These are phyloP conservation scores for Nakazawaea molendinolei DNA, from an alignment of 805 yeast species.

Conservation along the genomic window DNA sequence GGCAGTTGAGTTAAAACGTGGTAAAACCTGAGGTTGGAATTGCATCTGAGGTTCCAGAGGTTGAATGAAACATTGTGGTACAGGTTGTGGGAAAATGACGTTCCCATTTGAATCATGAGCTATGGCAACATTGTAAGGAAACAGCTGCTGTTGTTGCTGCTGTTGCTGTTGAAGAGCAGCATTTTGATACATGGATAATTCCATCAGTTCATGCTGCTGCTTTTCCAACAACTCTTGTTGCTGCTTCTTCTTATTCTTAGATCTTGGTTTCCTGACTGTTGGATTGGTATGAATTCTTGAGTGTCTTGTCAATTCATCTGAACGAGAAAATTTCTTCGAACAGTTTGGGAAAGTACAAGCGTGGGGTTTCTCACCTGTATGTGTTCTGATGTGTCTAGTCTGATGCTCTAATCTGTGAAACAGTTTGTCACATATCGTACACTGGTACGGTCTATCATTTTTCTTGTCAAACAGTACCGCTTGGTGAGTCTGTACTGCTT, in stretches of 20 bases:
- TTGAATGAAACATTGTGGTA: conserved; percentile 10
- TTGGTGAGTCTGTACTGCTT: conserved; percentile 2
- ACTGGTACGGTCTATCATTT: conserved; percentile 54
- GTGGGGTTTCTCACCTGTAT: conserved; percentile 79
- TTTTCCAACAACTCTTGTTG: conserved; percentile 9
- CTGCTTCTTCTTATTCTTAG: conserved; percentile 32
- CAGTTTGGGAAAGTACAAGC: conserved; percentile 70
- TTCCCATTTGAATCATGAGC: conserved; percentile 10
- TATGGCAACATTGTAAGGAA: conserved; percentile 10
- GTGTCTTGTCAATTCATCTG: conserved; percentile 73
- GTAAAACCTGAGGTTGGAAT: conserved; percentile 16
- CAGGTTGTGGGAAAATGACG: conserved; percentile 14
- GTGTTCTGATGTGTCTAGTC: conserved; percentile 73
- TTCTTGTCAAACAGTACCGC: conserved; percentile 27
- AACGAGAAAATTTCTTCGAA: conserved; percentile 57
- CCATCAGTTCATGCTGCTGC: conserved; percentile 2
- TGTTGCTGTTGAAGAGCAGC: neutral
- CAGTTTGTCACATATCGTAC: conserved; percentile 69
- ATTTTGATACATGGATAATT: neutral
- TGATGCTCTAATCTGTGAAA: conserved; percentile 74
- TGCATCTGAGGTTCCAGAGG: conserved; percentile 8
- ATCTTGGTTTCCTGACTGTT: conserved; percentile 55
- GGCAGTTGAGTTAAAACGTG: conserved; percentile 1
- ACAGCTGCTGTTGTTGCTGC: neutral
- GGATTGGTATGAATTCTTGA: conserved; percentile 69